A percentile compares a stretch with the other conserved stretches of the same genome.
These are phyloP conservation scores for Lactifluus rugatus DNA, from an alignment of 768 basidiomycete species.

Conservation along the genomic window DNA sequence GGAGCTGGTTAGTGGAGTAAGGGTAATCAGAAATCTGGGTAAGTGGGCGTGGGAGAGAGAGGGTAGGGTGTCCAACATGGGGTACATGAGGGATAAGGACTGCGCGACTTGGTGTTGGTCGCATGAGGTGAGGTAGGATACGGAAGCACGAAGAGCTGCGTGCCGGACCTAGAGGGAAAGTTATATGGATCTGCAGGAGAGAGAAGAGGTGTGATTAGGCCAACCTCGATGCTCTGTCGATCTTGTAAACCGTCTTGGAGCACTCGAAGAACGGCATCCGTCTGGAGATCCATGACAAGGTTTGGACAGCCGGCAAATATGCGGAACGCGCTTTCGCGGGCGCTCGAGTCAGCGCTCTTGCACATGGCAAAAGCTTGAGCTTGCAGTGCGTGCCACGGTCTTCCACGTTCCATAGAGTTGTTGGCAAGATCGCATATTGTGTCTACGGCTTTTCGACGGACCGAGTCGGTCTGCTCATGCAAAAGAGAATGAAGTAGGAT, in stretches of 20 bases:
- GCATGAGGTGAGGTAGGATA: slow-evolving; percentile 55
- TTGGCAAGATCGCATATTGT: slow-evolving; percentile 70
- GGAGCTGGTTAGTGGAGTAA: slow-evolving; percentile 61
- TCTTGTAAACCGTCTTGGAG: slow-evolving; percentile 65
- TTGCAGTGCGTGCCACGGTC: slow-evolving; percentile 78
- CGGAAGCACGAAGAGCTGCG: slow-evolving; percentile 60
- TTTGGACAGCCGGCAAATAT: slow-evolving; percentile 69
- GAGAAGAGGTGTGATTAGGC: slow-evolving; percentile 21
- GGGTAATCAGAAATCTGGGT: slow-evolving; percentile 53
- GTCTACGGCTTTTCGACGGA: slow-evolving; percentile 63
- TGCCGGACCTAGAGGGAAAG: slow-evolving; percentile 47
- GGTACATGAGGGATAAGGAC: slow-evolving; percentile 48
- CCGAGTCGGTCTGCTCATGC: slow-evolving; percentile 47
- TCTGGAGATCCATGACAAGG: slow-evolving; percentile 66
- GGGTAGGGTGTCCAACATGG: slow-evolving; percentile 69
- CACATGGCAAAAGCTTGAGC: slow-evolving; percentile 62
- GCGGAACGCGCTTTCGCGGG: slow-evolving; percentile 42
- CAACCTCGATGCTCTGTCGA: slow-evolving; percentile 49
- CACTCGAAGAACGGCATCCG: slow-evolving; percentile 55
- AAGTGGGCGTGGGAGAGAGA: slow-evolving; percentile 44
- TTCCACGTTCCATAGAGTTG: slow-evolving; percentile 60
- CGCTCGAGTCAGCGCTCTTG: slow-evolving; percentile 26
- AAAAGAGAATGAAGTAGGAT: slow-evolving; percentile 61
- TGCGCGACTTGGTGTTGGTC: slow-evolving; percentile 54
- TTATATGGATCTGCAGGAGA: neutral